phyloP scores from a whole-genome alignment of 352 stramenopile species.

The Phytophthora idaei region DNA sequence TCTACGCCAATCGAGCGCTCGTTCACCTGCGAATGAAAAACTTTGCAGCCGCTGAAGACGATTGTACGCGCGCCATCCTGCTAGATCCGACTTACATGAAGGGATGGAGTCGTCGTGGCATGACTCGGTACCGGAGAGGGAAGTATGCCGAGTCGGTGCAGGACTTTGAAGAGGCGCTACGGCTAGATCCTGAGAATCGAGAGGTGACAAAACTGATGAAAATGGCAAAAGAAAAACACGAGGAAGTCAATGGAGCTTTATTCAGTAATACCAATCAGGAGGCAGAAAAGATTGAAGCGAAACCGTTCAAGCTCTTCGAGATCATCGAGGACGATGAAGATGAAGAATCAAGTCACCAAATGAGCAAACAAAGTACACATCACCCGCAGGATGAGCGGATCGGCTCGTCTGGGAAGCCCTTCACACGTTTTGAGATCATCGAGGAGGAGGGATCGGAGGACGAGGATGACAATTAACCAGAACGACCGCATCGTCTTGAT shows the following conservation, averaged over 20 bases:
- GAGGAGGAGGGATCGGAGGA: slow-evolving; percentile 45
- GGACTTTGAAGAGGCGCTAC: slow-evolving; percentile 81
- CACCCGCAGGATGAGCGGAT: slow-evolving; percentile 5
- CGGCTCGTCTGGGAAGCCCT: slow-evolving; percentile 31
- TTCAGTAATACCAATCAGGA: slow-evolving; percentile 21
- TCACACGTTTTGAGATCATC: slow-evolving; percentile 73
- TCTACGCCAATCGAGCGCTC: slow-evolving; percentile 91
- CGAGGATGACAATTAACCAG: slow-evolving; percentile 41
- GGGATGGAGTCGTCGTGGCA: slow-evolving; percentile 84
- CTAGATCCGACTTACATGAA: slow-evolving; percentile 90
- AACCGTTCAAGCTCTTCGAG: slow-evolving; percentile 69
- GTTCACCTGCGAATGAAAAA: slow-evolving; percentile 81
- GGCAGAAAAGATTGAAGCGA: slow-evolving; percentile 17
- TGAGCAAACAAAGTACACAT: slow-evolving; percentile 19
- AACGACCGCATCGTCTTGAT: neutral
- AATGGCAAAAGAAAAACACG: slow-evolving; percentile 72
- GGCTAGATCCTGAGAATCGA: slow-evolving; percentile 66
- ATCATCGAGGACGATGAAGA: slow-evolving; percentile 62
- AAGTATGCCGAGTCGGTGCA: slow-evolving; percentile 84
- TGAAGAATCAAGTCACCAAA: slow-evolving; percentile 8
- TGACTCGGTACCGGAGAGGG: slow-evolving; percentile 86
- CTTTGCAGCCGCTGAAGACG: slow-evolving; percentile 86
- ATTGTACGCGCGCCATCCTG: slow-evolving; percentile 78
- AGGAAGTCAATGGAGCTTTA: slow-evolving; percentile 61
- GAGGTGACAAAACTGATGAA: slow-evolving; percentile 86